Base-by-base conservation (phyloP, 164 flowering plant species). In the Warburgia ugandensis region DNA sequence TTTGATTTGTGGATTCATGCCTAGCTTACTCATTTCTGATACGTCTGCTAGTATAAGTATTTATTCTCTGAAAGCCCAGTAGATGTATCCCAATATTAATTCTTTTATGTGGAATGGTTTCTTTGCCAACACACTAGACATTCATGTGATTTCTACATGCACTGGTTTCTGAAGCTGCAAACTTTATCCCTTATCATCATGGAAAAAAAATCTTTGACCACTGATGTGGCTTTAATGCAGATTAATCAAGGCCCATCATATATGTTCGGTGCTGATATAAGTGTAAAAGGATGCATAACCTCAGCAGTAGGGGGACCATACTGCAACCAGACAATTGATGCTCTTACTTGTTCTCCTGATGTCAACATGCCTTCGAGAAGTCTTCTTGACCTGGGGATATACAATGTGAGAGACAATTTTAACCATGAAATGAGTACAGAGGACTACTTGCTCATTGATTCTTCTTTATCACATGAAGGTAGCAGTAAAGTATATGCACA, bases 261-360 rank as follows among this genome's bases (percentile, higher is more conserved):
- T 63, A 65, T 74, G 14, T 85, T 76, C 58, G 68, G 70, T 63
- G 88, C 78, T 28, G 83, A 77, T 31, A 47, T 92, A 44, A 81
- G 66, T 48, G 80, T 92, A 17, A 82, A 75, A 56, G 95, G 81
- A 52, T 92, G 98, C 69, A 55, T 53, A 52, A 63, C 72, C 51
- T 63, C 85, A 46, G 52, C 69, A 44, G 55, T 73, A 67, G 68
- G 73, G 75, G 98, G 98, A 6, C 77, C 67, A 29, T 76, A 64
- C 61, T 92, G 98, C 76, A 92, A 88, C 65, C 79, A 76, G 56
- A 80, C 94, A 29, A 45, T 83, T 49, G 57, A 63, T 14, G 56
- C 68, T 21, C 85, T 92, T 53, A 66, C 80, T 29, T 92, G 98
- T 61, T 32, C 61, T 55, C 70, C 33, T 27, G 51, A 70, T 33